Conservation (phyloP, 2,329 filamentous ascomycete genomes). For the Dichotomopilus funicola region DNA sequence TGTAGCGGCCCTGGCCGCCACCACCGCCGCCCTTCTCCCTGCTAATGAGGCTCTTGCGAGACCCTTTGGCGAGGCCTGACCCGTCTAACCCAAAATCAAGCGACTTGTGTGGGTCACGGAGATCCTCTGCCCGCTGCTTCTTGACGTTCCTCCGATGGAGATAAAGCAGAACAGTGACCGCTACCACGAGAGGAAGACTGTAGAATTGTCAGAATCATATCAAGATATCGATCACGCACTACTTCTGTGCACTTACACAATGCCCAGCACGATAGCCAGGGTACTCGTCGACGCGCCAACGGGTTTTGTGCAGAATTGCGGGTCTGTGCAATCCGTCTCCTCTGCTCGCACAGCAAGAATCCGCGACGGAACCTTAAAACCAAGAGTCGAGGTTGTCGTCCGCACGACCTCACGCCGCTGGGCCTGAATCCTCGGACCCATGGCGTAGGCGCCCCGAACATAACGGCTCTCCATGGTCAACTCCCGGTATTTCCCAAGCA, state of each 20-base stretch:
- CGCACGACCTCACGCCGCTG: constrained; percentile 3
- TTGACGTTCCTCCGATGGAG: constrained; percentile 73
- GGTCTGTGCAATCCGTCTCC: constrained; percentile 20
- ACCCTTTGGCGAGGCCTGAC: constrained; percentile 30
- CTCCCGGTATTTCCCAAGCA: constrained; percentile 12
- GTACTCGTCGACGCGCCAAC: constrained; percentile 46
- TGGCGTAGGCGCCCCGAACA: constrained; percentile 15
- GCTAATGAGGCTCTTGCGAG: constrained; percentile 43
- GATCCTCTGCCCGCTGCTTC: constrained; percentile 70
- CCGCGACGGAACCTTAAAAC: constrained; percentile 15
- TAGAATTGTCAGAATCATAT: constrained; percentile 9
- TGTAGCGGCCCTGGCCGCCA: constrained; percentile 36
- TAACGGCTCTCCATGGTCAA: constrained; percentile 21
- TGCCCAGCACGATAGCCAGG: constrained; percentile 61
- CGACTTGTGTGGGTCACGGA: constrained; percentile 78
- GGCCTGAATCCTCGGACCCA: constrained; percentile 23
- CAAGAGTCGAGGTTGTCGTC: constrained; percentile 14
- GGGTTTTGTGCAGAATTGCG: constrained; percentile 54
- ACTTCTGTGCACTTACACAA: constrained; percentile 52
- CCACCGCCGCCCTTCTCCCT: constrained; percentile 47
- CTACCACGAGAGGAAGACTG: constrained; percentile 69
- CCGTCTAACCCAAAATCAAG: constrained; percentile 83
- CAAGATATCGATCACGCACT: background rate
- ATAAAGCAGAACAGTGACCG: constrained; percentile 61
- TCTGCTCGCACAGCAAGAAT: constrained; percentile 15